Conservation (phyloP, 2,329 filamentous ascomycete genomes). For the Sclerotinia minor region DNA sequence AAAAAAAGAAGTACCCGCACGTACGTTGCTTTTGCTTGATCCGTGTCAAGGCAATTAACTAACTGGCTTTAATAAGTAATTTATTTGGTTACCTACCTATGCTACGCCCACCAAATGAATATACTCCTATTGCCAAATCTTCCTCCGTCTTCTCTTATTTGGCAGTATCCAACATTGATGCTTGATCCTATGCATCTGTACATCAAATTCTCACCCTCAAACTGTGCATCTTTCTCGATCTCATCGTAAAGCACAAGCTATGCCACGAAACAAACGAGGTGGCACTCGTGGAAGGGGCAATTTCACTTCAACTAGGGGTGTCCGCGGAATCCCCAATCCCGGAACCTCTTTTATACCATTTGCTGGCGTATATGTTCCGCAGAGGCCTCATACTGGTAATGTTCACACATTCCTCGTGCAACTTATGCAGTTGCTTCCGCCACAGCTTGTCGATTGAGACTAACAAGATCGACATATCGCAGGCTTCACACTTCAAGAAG, state of each 20-base stretch:
- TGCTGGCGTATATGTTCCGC: conserved; percentile 28
- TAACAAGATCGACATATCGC: conserved; percentile 6
- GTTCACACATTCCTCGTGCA: neutral
- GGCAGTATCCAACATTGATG: neutral
- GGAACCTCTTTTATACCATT: conserved; percentile 34
- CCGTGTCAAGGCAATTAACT: too few relatives aligned
- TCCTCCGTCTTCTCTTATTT: neutral
- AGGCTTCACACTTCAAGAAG: conserved; percentile 51
- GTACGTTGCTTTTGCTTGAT: neutral
- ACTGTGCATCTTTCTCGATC: neutral
- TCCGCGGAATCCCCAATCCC: conserved; percentile 18
- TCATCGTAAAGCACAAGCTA: conserved; percentile 17
- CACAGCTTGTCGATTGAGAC: neutral
- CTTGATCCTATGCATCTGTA: neutral
- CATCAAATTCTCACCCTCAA: too few relatives aligned
- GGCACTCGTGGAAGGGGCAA: conserved; percentile 27
- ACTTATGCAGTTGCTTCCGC: neutral
- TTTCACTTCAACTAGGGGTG: conserved; percentile 25
- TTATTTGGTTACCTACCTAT: neutral
- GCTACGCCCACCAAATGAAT: neutral
- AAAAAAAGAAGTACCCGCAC: neutral
- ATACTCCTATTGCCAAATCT: neutral
- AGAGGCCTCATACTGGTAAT: conserved; percentile 30
- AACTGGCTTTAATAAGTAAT: too few relatives aligned
- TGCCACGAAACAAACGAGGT: conserved; percentile 33